Evolutionary conservation across 495 filamentous ascomycete species (phyloP).

Genomic region (Neohortaea acidophila): DNA sequence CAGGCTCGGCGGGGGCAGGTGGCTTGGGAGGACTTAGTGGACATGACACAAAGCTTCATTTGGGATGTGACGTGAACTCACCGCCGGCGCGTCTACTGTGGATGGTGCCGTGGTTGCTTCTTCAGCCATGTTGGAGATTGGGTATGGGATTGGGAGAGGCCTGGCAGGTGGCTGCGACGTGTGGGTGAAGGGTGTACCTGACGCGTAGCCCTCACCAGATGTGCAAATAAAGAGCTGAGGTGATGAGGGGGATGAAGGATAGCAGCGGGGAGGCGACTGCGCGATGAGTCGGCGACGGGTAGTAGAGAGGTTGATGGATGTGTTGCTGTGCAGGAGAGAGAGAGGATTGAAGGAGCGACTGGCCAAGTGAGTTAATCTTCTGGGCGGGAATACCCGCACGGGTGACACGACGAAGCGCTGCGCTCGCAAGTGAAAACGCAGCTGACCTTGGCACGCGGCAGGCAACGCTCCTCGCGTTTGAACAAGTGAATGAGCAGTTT

Average conservation of each 20-base stretch:
- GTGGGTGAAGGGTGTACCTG: background rate
- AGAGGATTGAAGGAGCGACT: constrained; percentile 5
- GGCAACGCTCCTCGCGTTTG: background rate
- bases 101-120: constrained; percentile 7
- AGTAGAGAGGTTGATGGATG: constrained; percentile 8
- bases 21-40: constrained; percentile 13
- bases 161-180: no score
- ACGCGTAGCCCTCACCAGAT: constrained; percentile 2
- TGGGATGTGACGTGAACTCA: constrained; percentile 4
- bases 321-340: constrained; percentile 9
- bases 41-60: constrained; percentile 1
- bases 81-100: constrained; percentile 13
- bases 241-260: constrained; percentile 1
- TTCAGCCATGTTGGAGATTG: constrained; percentile 12
- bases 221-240: background rate
- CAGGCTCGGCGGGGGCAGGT: constrained; percentile 7
- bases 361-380: background rate
- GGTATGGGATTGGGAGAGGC: no score
- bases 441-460: background rate
- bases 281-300: constrained; percentile 6
- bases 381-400: background rate
- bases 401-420: background rate
- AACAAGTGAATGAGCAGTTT: constrained; percentile 7
- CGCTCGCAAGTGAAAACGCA: constrained; percentile 1
- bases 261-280: background rate